Evolutionary conservation across 176 grass and related monocot species (phyloP).

Genomic region (Lolium rigidum): DNA sequence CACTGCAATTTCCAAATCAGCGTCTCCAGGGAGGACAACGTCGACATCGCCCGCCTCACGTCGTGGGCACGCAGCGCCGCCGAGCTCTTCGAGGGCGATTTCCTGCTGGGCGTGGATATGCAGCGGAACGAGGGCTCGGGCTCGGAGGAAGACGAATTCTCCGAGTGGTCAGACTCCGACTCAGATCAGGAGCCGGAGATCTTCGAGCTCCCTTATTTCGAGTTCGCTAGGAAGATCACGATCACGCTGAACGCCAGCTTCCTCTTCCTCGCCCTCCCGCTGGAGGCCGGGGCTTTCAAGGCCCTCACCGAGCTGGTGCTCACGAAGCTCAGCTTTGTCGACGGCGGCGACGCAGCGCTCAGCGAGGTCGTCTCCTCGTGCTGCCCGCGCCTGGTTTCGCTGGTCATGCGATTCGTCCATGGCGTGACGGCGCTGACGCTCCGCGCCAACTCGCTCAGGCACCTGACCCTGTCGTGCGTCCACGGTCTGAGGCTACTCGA

Average conservation of each 20-base stretch:
- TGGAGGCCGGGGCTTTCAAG: not conserved
- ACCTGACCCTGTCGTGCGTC: not conserved
- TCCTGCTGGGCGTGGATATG: not conserved
- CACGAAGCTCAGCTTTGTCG: not conserved
- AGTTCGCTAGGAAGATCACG: not conserved
- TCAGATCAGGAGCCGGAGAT: not conserved
- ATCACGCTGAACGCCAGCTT: not conserved
- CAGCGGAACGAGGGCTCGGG: not conserved
- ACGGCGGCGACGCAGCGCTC: not conserved
- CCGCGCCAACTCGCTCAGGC: not conserved
- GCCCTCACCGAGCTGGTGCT: not conserved
- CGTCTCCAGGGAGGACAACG: not conserved
- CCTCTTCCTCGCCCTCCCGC: not conserved
- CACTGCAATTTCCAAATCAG: not conserved
- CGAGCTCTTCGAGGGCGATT: not conserved
- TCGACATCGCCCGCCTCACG: not conserved
- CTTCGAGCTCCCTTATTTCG: not conserved
- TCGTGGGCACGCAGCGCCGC: not conserved
- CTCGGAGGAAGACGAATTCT: not conserved
- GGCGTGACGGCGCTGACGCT: not conserved
- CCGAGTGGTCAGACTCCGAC: not conserved
- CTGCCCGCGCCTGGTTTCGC: not conserved
- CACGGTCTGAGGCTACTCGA: not conserved
- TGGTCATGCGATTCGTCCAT: not conserved
- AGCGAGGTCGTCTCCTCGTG: not conserved